A percentile compares a stretch with the other conserved stretches of the same genome.
Conservation (phyloP, 371 early-diverging fungal species). For the Apophysomyces sp. region DNA sequence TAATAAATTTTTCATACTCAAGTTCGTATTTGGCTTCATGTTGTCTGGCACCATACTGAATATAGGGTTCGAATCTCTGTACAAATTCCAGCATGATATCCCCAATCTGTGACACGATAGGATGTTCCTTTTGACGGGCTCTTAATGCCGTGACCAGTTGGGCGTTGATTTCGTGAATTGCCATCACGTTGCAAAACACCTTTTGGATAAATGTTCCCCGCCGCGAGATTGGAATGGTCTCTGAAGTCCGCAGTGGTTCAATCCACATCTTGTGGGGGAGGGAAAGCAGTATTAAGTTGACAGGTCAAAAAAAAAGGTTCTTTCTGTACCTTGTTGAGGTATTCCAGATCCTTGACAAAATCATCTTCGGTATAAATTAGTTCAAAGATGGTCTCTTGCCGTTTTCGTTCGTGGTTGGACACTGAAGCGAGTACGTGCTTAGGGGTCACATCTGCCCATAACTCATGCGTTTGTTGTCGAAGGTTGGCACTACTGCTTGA, state of each 20-base stretch:
- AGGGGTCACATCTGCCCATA: slow-evolving; percentile 69
- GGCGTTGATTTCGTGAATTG: slow-evolving; percentile 70
- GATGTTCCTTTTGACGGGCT: slow-evolving; percentile 70
- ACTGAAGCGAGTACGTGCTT: slow-evolving; percentile 66
- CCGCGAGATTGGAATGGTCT: slow-evolving; percentile 63
- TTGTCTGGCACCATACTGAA: slow-evolving; percentile 87
- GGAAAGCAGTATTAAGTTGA: not conserved
- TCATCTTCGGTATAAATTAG: slow-evolving; percentile 87
- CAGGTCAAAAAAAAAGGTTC: not conserved
- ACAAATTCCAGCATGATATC: slow-evolving; percentile 80
- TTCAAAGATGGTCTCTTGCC: slow-evolving; percentile 94
- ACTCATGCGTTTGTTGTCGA: slow-evolving; percentile 8
- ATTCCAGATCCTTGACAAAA: slow-evolving; percentile 78
- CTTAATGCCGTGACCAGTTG: slow-evolving; percentile 66
- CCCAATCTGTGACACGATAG: slow-evolving; percentile 78
- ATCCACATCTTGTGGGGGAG: slow-evolving; percentile 66
- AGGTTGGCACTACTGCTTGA: slow-evolving; percentile 1
- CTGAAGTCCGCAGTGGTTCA: slow-evolving; percentile 63
- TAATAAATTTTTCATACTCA: slow-evolving; percentile 32
- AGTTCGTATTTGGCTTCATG: slow-evolving; percentile 65
- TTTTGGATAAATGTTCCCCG: slow-evolving; percentile 69
- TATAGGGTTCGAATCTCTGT: slow-evolving; percentile 73
- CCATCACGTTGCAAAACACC: slow-evolving; percentile 80
- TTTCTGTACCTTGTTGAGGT: slow-evolving; percentile 30
- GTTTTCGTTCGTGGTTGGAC: slow-evolving; percentile 74